A percentile compares a stretch with the other conserved stretches of the same genome.
phyloP scores from a whole-genome alignment of 495 filamentous ascomycete genomes.

The Cryomyces antarcticus region DNA sequence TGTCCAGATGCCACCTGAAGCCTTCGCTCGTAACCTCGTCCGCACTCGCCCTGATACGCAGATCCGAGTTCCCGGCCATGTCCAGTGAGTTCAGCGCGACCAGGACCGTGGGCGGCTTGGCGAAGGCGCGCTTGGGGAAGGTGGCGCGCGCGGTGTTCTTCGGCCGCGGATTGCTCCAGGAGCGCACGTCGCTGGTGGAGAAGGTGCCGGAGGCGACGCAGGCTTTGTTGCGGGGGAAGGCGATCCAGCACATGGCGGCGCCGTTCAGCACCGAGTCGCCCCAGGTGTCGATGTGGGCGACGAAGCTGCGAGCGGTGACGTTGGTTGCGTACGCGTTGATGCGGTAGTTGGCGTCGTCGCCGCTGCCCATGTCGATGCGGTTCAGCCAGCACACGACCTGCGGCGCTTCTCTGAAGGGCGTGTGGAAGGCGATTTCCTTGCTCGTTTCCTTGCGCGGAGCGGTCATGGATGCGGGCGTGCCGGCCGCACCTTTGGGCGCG shows the following conservation, averaged over 20 bases:
- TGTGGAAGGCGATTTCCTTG: slow-evolving; percentile 1
- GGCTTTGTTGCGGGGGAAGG: slow-evolving; percentile 5
- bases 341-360: slow-evolving; percentile 1
- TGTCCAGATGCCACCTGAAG: slow-evolving; percentile 7
- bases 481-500: not conserved
- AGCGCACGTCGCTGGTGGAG: slow-evolving; percentile 4
- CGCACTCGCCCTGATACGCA: slow-evolving; percentile 23
- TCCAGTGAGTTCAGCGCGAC: slow-evolving; percentile 8
- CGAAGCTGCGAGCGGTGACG: slow-evolving; percentile 1
- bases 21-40: slow-evolving; percentile 21
- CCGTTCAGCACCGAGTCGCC: slow-evolving; percentile 4
- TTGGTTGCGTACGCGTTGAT: slow-evolving; percentile 3
- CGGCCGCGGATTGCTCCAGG: slow-evolving; percentile 3
- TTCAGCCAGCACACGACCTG: slow-evolving; percentile 8
- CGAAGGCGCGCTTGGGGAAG: slow-evolving; percentile 3
- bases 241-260: slow-evolving; percentile 11
- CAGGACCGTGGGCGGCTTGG: slow-evolving; percentile 5
- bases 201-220: slow-evolving; percentile 6
- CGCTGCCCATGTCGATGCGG: slow-evolving; percentile 3
- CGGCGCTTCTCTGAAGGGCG: slow-evolving; percentile 1
- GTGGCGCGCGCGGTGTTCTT: slow-evolving; percentile 1
- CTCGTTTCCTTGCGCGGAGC: not conserved
- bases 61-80: slow-evolving; percentile 7
- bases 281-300: slow-evolving; percentile 6
- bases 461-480: not conserved